Evolutionary conservation across 192 early-diverging fungal genomes (phyloP), one percentile per base, ranked within the genome.

Genomic region (Coemansia sp.): DNA sequence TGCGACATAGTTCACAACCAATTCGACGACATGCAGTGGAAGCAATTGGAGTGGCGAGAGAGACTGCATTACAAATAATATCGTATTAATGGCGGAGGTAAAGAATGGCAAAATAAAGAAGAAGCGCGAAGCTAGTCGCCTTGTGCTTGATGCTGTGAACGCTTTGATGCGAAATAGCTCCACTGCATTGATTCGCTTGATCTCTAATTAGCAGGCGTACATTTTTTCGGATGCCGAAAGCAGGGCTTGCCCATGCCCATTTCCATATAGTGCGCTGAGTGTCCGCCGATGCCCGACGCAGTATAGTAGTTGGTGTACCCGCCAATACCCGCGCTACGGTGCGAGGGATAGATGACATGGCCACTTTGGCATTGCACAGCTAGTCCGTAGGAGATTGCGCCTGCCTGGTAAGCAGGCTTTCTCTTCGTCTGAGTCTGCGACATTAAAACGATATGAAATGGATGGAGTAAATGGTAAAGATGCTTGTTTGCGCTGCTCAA

Each of bases 241-340:
- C 57, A 60, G 15, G 57, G 57, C 31, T 60, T 60, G 15, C 57
- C 57, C 57, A 60, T 60, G 57, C 57, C 57, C 8, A 60, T 31
- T 16, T 60, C 57, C 57, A 34, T 60, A 24, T 33, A 36, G 15
- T 36, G 4, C 31, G 2, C 15, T 18, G 57, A 34, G 57, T 60
- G 57, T 2, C 57, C 57, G 16, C 57, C 57, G 31, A 60, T 60
- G 15, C 57, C 57, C 33, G 57, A 60, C 16, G 57, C 6, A 9
- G 57, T 33, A 18, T 60, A 60, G 8, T 18, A 60, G 13, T 60
- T 31, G 16, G 29, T 18, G 6, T 33, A n/a, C 15, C 57, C 57
- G 7, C 57, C 57, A 8, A 60, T 60, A 3, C 57, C 31, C 7
- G 57, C 31, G 9, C 57, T 60, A 24, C 57, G 57, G 16, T 18